Conservation (phyloP, 2,329 filamentous ascomycete genomes). For the Cercospora zeina region DNA sequence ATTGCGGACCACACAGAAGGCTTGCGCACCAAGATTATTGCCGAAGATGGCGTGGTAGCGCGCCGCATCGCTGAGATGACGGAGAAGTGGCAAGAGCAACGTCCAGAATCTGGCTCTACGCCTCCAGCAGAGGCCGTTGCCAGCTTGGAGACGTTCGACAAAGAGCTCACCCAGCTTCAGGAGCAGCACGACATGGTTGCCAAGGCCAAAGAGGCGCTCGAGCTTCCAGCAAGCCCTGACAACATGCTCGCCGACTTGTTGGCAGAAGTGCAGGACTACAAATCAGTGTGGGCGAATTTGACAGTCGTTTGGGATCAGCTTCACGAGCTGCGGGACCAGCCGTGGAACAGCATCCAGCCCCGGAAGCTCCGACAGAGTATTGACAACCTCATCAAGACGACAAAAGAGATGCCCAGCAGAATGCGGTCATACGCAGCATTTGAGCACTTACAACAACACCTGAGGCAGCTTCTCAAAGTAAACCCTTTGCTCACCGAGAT, state of each 20-base stretch:
- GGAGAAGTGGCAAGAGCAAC: conserved; percentile 89
- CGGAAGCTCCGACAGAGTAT: conserved; percentile 87
- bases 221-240: conserved; percentile 77
- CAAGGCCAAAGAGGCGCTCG: conserved; percentile 94
- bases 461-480: conserved; percentile 86
- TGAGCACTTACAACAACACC: conserved; percentile 90
- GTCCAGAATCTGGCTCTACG: conserved; percentile 92
- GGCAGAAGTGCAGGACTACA: conserved; percentile 97
- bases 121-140: conserved; percentile 84
- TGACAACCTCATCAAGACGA: conserved; percentile 93
- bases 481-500: conserved; percentile 85
- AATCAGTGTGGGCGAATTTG: conserved; percentile 94
- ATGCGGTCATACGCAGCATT: conserved; percentile 99
- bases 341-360: conserved; percentile 95
- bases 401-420: conserved; percentile 97
- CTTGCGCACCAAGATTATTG: conserved; percentile 87
- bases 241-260: conserved; percentile 81
- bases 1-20: conserved; percentile 96
- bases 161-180: conserved; percentile 78
- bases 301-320: conserved; percentile 96
- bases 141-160: conserved; percentile 79
- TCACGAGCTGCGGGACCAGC: conserved; percentile 85
- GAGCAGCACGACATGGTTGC: conserved; percentile 90
- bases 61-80: conserved; percentile 86
- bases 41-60: conserved; percentile 87